Percentiles rank a stretch among this genome's conserved stretches.
Evolutionary conservation across 2,329 filamentous ascomycete genomes (phyloP).

Genomic region (Cordyceps tenuipes): DNA sequence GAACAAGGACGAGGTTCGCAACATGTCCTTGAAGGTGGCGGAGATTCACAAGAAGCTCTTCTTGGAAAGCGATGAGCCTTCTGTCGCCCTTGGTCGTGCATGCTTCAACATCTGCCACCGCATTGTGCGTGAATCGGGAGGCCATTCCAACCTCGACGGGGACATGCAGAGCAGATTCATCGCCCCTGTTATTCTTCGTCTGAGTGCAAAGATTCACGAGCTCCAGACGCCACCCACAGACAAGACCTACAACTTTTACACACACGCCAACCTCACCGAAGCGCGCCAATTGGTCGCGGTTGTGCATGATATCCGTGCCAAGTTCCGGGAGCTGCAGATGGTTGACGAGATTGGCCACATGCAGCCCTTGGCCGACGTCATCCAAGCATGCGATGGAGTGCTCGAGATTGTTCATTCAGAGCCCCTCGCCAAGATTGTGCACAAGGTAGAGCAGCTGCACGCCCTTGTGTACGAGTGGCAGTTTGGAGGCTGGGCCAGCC

Average conservation of each 20-base stretch:
- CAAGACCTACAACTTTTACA: constrained; percentile 77
- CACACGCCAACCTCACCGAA: constrained; percentile 67
- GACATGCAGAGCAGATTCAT: constrained; percentile 48
- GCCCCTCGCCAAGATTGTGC: constrained; percentile 77
- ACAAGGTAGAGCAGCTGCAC: constrained; percentile 81
- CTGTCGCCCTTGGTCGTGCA: constrained; percentile 35
- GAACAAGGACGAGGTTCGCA: constrained; percentile 36
- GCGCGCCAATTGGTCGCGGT: constrained; percentile 64
- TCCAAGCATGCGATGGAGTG: constrained; percentile 65
- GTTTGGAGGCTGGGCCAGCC: constrained; percentile 73
- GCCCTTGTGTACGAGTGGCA: constrained; percentile 89
- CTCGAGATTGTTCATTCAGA: constrained; percentile 70
- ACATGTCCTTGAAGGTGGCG: constrained; percentile 53
- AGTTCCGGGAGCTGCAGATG: constrained; percentile 63
- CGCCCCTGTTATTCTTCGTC: constrained; percentile 54
- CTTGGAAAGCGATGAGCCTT: constrained; percentile 31
- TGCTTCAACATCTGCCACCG: constrained; percentile 35
- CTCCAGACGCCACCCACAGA: constrained; percentile 29
- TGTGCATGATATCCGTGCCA: constrained; percentile 57
- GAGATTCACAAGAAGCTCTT: constrained; percentile 50
- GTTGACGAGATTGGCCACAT: constrained; percentile 61
- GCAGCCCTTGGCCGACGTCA: constrained; percentile 70
- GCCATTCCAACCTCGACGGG: constrained; percentile 23
- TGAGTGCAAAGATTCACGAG: constrained; percentile 51
- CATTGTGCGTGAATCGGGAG: constrained; percentile 23